Evolutionary conservation across 2,329 filamentous ascomycete genomes (phyloP).

Genomic region (Lomentospora prolificans): DNA sequence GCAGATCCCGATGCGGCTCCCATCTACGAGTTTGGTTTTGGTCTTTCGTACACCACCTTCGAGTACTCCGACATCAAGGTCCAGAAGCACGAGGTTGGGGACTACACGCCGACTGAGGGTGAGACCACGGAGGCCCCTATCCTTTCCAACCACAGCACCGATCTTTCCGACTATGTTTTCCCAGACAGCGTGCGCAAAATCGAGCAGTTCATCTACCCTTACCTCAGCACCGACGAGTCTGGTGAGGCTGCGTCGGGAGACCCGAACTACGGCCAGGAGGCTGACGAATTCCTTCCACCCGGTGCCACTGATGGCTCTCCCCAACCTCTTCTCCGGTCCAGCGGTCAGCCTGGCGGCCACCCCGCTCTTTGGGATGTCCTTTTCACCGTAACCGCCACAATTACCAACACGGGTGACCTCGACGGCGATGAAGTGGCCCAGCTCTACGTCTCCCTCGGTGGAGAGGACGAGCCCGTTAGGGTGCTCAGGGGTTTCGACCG

Average conservation of each 20-base stretch:
- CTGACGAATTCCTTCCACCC: constrained; percentile 50
- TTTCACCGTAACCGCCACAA: constrained; percentile 55
- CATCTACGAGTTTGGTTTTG: constrained; percentile 73
- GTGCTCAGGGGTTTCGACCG: constrained; percentile 76
- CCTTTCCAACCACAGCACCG: constrained; percentile 53
- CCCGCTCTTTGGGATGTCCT: constrained; percentile 56
- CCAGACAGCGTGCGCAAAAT: constrained; percentile 46
- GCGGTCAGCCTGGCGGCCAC: constrained; percentile 53
- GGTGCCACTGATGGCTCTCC: constrained; percentile 44
- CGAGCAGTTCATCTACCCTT: constrained; percentile 58
- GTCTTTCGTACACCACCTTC: constrained; percentile 73
- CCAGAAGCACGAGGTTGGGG: constrained; percentile 32
- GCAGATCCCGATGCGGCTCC: constrained; percentile 41
- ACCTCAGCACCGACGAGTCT: constrained; percentile 56
- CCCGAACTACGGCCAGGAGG: constrained; percentile 48
- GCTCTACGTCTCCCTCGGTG: constrained; percentile 73
- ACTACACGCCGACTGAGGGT: constrained; percentile 52
- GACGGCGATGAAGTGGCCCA: constrained; percentile 65
- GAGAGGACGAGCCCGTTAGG: constrained; percentile 55
- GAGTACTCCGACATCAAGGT: constrained; percentile 60
- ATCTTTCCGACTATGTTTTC: constrained; percentile 58
- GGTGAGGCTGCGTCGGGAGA: constrained; percentile 44
- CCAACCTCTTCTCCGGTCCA: constrained; percentile 42
- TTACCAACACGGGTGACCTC: constrained; percentile 60
- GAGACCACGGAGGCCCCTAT: constrained; percentile 52